Conservation (phyloP, 2,329 filamentous ascomycete species). For the Scedosporium aurantiacum region DNA sequence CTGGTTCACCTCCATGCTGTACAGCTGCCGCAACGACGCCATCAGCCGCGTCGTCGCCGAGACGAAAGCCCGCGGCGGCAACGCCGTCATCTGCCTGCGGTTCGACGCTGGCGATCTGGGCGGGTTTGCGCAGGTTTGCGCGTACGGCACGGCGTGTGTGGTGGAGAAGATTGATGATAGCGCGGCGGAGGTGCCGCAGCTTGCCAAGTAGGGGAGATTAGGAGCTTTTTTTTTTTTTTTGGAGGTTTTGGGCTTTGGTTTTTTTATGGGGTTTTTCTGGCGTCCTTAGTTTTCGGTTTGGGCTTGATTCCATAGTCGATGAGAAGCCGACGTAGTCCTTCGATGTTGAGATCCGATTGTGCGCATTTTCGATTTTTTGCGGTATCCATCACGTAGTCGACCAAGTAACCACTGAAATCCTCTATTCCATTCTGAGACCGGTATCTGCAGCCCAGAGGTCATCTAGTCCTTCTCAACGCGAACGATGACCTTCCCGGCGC, state of each 20-base stretch:
- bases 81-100: slow-evolving; percentile 47
- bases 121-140: slow-evolving; percentile 46
- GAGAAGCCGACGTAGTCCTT: no score
- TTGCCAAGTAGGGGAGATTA: not conserved
- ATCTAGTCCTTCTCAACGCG: slow-evolving; percentile 10
- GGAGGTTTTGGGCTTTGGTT: not conserved
- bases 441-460: no score
- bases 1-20: slow-evolving; percentile 44
- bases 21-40: slow-evolving; percentile 48
- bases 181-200: slow-evolving; percentile 6
- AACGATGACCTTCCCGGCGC: slow-evolving; percentile 49
- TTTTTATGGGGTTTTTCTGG: not conserved
- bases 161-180: slow-evolving; percentile 41
- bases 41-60: slow-evolving; percentile 43
- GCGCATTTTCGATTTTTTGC: no score
- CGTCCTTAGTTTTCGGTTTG: no score
- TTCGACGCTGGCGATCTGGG: slow-evolving; percentile 46
- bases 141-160: slow-evolving; percentile 48
- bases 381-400: no score
- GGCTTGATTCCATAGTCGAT: no score
- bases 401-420: no score
- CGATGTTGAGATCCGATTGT: no score
- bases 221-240: not conserved
- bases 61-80: slow-evolving; percentile 45
- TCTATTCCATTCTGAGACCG: no score